A percentile compares a stretch with the other conserved stretches of the same genome.
Evolutionary conservation across 2,329 filamentous ascomycete genomes (phyloP).

Genomic region (Clarireedia paspali): DNA sequence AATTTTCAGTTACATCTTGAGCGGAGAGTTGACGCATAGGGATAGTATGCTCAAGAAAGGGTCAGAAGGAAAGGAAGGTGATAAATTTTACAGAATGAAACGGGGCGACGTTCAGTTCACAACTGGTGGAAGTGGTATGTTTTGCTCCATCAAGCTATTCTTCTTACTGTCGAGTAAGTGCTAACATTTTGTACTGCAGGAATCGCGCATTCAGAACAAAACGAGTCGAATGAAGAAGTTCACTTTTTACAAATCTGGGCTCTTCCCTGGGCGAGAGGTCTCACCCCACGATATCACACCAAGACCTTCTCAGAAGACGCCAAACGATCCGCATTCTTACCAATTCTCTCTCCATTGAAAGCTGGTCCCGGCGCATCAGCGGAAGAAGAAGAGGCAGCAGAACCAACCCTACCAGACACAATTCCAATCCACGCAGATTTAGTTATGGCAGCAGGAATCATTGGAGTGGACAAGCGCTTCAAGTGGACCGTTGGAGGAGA

Average conservation of each 20-base stretch:
- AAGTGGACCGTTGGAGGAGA: slow-evolving; percentile 62
- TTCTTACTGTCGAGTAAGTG: background rate
- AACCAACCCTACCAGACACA: slow-evolving; percentile 53
- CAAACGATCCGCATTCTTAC: slow-evolving; percentile 63
- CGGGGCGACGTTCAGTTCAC: slow-evolving; percentile 86
- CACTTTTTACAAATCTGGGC: slow-evolving; percentile 91
- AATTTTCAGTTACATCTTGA: slow-evolving; percentile 85
- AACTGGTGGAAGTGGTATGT: slow-evolving; percentile 65
- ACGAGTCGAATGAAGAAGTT: slow-evolving; percentile 63
- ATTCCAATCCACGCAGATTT: slow-evolving; percentile 83
- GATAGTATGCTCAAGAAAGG: slow-evolving; percentile 75
- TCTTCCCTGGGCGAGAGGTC: slow-evolving; percentile 64
- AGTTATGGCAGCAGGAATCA: slow-evolving; percentile 71
- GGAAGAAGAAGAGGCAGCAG: slow-evolving; percentile 55
- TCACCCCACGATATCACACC: slow-evolving; percentile 72
- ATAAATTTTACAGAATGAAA: slow-evolving; percentile 63
- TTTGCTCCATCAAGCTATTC: background rate
- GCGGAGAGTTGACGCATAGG: slow-evolving; percentile 77
- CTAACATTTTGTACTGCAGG: slow-evolving; percentile 31
- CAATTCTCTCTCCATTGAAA: slow-evolving; percentile 69
- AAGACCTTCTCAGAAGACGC: slow-evolving; percentile 62
- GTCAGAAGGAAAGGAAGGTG: slow-evolving; percentile 43
- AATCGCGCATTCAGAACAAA: slow-evolving; percentile 76
- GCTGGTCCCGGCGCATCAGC: slow-evolving; percentile 53
- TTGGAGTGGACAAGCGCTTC: slow-evolving; percentile 57